Evolutionary conservation across 202 grass and related monocot species (phyloP).

Genomic region (Setaria viridis): DNA sequence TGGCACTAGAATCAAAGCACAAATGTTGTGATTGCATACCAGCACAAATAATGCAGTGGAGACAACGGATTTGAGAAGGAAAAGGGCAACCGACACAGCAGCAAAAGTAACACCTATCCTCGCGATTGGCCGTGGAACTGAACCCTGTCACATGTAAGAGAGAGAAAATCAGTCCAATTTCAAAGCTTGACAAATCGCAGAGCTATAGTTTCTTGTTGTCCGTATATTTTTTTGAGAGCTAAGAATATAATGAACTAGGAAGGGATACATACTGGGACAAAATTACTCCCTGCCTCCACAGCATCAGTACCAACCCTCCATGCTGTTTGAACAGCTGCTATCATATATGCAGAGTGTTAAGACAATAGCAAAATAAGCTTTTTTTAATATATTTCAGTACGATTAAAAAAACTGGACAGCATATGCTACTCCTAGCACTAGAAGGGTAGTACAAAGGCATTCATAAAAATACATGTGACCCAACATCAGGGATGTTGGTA

Average conservation of each 20-base stretch:
- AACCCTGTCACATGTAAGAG: conserved; percentile 59
- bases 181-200: not conserved
- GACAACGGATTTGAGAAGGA: conserved; percentile 80
- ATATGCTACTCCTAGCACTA: not conserved
- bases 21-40: conserved; percentile 53
- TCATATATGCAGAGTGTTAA: conserved; percentile 24
- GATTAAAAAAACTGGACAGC: not conserved
- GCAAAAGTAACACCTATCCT: conserved; percentile 65
- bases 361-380: not conserved
- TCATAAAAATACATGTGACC: not conserved
- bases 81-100: conserved; percentile 50
- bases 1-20: not conserved
- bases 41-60: conserved; percentile 93
- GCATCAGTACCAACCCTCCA: conserved; percentile 58
- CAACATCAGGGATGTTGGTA: not conserved
- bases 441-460: not conserved
- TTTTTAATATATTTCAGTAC: not conserved
- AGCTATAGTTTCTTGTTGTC: not conserved
- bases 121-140: conserved; percentile 85
- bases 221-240: not conserved
- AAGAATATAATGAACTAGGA: conserved; percentile 12
- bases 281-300: conserved; percentile 68
- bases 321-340: conserved; percentile 69
- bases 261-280: conserved; percentile 75
- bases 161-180: conserved; percentile 18